Conservation (phyloP, 1,284 basidiomycete species). For the Ustilago sp. region DNA sequence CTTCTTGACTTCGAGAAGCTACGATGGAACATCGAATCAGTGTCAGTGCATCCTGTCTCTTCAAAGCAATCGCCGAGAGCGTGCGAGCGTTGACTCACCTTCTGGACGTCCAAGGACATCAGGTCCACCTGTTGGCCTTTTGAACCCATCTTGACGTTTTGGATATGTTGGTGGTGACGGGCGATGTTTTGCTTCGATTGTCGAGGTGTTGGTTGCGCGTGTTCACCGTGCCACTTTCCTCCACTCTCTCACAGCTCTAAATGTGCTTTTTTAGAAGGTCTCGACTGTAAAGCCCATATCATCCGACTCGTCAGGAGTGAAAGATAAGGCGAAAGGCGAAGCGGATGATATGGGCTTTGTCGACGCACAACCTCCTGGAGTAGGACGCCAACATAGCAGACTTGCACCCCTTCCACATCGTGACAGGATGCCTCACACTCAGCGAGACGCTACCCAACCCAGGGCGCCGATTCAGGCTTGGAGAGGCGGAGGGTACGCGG, state of each 20-base stretch:
- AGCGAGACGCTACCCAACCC: background rate
- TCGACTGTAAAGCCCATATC: background rate
- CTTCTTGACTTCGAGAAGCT: slow-evolving; percentile 65
- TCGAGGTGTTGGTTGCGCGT: slow-evolving; percentile 10
- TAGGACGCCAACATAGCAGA: background rate
- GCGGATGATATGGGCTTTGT: background rate
- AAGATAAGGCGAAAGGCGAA: too few species aligned
- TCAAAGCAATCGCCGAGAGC: background rate
- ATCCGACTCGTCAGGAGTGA: too few species aligned
- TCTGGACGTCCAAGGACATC: slow-evolving; percentile 54
- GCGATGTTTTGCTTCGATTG: background rate
- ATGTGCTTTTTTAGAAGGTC: background rate
- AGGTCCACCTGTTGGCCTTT: slow-evolving; percentile 59
- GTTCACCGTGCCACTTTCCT: slow-evolving; percentile 2
- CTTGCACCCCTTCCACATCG: background rate
- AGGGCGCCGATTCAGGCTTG: background rate
- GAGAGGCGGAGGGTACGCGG: background rate
- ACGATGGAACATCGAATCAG: background rate
- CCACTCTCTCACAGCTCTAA: background rate
- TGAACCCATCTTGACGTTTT: slow-evolving; percentile 25
- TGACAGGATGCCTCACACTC: background rate
- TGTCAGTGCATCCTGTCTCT: background rate
- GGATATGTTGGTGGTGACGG: background rate
- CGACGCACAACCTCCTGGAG: background rate
- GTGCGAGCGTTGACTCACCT: slow-evolving; percentile 35